phyloP scores from a whole-genome alignment of 805 yeast genomes.

The Metschnikowia colocasiae region DNA sequence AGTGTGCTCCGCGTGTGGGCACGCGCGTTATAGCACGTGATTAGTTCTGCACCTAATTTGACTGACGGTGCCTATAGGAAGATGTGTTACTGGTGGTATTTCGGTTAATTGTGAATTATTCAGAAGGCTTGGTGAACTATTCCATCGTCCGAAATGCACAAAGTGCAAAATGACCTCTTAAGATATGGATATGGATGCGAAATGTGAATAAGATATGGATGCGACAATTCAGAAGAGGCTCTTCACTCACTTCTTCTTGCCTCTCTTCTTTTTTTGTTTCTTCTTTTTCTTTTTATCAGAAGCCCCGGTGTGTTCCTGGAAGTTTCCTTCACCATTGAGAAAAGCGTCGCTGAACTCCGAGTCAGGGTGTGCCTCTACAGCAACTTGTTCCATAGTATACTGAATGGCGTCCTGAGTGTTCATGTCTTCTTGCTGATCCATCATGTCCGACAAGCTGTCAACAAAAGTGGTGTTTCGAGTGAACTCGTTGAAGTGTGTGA shows the following conservation, averaged over 20 bases:
- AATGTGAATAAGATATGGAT: background rate
- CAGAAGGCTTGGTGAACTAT: too few species aligned
- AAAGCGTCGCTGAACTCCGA: constrained; percentile 32
- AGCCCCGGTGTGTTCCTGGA: constrained; percentile 9
- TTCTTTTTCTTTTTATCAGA: constrained; percentile 18
- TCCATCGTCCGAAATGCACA: too few species aligned
- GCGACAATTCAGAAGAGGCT: too few species aligned
- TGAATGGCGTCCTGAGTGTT: constrained; percentile 4
- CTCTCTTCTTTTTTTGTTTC: constrained; percentile 28
- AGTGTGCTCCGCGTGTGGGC: background rate
- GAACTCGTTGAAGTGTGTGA: constrained; percentile 29
- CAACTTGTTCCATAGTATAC: constrained; percentile 1
- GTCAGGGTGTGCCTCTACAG: constrained; percentile 14
- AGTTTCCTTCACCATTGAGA: constrained; percentile 26
- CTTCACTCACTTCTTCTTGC: constrained; percentile 18
- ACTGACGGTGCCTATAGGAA: too few species aligned
- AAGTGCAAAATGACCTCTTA: too few species aligned
- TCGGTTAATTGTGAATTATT: too few species aligned
- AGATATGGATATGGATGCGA: background rate
- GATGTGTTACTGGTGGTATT: too few species aligned
- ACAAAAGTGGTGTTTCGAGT: constrained; percentile 31
- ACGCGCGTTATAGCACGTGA: background rate
- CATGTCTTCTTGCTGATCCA: constrained; percentile 10
- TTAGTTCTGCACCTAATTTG: too few species aligned
- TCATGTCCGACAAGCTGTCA: constrained; percentile 20